phyloP scores from a whole-genome alignment of 768 basidiomycete species.

The Tricholoma hemisulphureum region DNA sequence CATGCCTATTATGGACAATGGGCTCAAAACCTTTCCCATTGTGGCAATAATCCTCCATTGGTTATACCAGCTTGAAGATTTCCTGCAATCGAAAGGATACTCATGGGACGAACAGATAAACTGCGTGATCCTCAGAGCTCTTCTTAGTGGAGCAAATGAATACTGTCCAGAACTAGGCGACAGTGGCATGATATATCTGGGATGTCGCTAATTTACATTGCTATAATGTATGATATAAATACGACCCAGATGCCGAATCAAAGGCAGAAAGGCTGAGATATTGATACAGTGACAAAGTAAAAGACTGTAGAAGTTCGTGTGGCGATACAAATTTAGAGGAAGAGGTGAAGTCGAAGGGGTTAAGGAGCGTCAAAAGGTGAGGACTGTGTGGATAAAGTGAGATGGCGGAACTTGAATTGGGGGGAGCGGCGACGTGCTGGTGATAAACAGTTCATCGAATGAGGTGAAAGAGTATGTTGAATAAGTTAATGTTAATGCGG shows the following conservation, averaged over 20 bases:
- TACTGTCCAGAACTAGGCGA: background rate
- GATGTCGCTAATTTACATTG: constrained; percentile 1
- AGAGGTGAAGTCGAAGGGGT: background rate
- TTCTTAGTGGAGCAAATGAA: no score
- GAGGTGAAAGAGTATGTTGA: background rate
- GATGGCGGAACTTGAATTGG: background rate
- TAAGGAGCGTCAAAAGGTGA: background rate
- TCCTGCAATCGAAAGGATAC: no score
- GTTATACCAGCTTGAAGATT: no score
- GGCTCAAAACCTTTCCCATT: no score
- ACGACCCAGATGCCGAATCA: background rate
- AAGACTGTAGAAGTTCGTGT: background rate
- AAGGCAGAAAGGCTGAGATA: background rate
- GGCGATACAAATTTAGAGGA: background rate
- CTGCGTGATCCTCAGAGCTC: no score
- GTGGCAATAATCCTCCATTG: no score
- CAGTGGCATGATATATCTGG: background rate
- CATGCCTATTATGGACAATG: no score
- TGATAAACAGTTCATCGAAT: background rate
- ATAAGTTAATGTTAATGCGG: background rate
- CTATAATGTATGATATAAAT: background rate
- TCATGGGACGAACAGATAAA: no score
- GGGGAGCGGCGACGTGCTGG: background rate
- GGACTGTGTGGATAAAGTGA: background rate
- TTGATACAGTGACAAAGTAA: background rate